These are phyloP conservation scores for Lasiodiplodia sp. DNA, from an alignment of 2,329 filamentous ascomycete species.

Conservation along the genomic window DNA sequence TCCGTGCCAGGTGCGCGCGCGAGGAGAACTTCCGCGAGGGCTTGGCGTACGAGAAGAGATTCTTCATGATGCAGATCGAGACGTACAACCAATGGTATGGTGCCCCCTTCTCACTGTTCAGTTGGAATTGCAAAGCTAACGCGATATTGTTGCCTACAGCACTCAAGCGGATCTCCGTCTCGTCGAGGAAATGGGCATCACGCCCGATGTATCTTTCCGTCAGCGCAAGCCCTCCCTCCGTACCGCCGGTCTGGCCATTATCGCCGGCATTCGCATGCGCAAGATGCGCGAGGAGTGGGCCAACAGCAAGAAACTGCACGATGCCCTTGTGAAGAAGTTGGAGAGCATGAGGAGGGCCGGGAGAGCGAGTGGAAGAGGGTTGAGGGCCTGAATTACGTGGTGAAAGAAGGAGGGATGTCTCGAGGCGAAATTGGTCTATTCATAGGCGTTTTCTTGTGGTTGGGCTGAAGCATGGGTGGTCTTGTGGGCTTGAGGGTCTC, in stretches of 20 bases:
- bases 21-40: constrained; percentile 82
- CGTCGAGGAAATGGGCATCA: constrained; percentile 81
- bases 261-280: constrained; percentile 61
- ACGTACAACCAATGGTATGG: constrained; percentile 91
- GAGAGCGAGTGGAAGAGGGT: neutral
- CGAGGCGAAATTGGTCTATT: too few relatives aligned
- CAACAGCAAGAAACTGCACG: constrained; percentile 57
- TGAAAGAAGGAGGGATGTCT: neutral
- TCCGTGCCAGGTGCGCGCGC: constrained; percentile 80
- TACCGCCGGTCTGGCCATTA: constrained; percentile 56
- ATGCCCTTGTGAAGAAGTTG: constrained; percentile 54
- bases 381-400: neutral
- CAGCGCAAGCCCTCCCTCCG: constrained; percentile 52
- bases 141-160: constrained; percentile 57
- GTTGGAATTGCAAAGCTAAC: constrained; percentile 30
- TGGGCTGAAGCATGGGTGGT: too few relatives aligned
- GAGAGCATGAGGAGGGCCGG: constrained; percentile 48
- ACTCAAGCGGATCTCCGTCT: constrained; percentile 91
- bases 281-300: constrained; percentile 59
- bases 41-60: constrained; percentile 85
- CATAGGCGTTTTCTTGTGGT: too few relatives aligned
- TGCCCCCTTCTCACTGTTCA: constrained; percentile 29
- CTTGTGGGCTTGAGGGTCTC: too few relatives aligned
- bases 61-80: constrained; percentile 79
- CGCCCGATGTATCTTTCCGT: constrained; percentile 55